Evolutionary conservation across 2,329 filamentous ascomycete genomes (phyloP).

Genomic region (Calcarisporium arbuscula): DNA sequence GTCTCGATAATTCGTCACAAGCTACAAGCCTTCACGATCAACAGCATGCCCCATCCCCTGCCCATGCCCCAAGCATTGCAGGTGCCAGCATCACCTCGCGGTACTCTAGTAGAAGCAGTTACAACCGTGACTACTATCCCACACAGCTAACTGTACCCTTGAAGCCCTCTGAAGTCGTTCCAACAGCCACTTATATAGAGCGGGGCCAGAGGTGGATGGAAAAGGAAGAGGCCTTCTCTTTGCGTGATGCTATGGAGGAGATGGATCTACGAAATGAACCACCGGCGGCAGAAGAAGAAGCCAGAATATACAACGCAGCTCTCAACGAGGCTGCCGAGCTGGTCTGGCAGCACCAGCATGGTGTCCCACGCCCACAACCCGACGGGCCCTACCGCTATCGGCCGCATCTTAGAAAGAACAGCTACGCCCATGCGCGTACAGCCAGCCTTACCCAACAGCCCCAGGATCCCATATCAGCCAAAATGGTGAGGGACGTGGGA

Average conservation of each 20-base stretch:
- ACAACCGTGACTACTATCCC: slow-evolving; percentile 48
- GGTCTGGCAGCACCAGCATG: slow-evolving; percentile 69
- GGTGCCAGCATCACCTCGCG: slow-evolving; percentile 43
- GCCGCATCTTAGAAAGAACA: slow-evolving; percentile 62
- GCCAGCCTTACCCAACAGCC: slow-evolving; percentile 55
- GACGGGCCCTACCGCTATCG: slow-evolving; percentile 62
- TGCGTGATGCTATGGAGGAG: slow-evolving; percentile 67
- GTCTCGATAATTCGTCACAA: slow-evolving; percentile 23
- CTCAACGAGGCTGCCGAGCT: slow-evolving; percentile 73
- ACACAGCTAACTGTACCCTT: slow-evolving; percentile 35
- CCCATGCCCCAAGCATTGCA: slow-evolving; percentile 31
- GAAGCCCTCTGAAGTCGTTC: slow-evolving; percentile 55
- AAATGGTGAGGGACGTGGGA: slow-evolving; percentile 33
- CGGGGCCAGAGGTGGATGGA: slow-evolving; percentile 73
- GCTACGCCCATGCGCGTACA: slow-evolving; percentile 61
- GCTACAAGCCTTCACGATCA: slow-evolving; percentile 13
- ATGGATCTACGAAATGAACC: slow-evolving; percentile 49
- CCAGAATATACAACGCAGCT: slow-evolving; percentile 62
- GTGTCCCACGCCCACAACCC: slow-evolving; percentile 45
- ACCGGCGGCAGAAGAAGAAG: slow-evolving; percentile 40
- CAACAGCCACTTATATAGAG: slow-evolving; percentile 65
- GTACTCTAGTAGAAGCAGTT: slow-evolving; percentile 38
- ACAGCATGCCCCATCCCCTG: slow-evolving; percentile 19
- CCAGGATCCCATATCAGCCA: too few species aligned
- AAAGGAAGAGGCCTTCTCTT: slow-evolving; percentile 65